Evolutionary conservation across 2,329 filamentous ascomycete species (phyloP).

Genomic region (Stagonosporopsis rhizophila): DNA sequence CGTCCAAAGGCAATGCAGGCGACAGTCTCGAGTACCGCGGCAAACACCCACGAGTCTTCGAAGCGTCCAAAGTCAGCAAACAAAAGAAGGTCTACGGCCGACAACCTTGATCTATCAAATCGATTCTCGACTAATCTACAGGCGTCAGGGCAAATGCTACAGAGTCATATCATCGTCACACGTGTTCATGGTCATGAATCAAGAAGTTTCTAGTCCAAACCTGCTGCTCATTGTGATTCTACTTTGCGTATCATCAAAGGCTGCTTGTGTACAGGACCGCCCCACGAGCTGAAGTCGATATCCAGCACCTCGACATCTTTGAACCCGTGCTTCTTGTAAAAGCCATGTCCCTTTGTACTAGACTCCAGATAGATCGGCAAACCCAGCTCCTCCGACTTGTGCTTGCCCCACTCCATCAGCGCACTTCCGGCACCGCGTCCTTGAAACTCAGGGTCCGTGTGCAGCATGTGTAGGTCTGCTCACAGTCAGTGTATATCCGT

Average conservation of each 20-base stretch:
- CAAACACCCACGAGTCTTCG: not conserved
- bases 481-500: not conserved
- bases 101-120: not conserved
- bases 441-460: conserved; percentile 37
- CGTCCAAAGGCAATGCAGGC: not conserved
- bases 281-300: conserved; percentile 27
- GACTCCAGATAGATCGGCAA: conserved; percentile 39
- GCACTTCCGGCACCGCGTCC: conserved; percentile 33
- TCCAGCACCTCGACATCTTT: conserved; percentile 28
- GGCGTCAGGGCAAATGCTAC: too few species aligned
- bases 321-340: conserved; percentile 39
- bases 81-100: conserved; percentile 12
- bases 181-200: too few species aligned
- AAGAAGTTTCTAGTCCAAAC: not conserved
- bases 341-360: conserved; percentile 22
- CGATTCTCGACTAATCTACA: not conserved
- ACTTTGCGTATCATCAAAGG: conserved; percentile 34
- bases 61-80: not conserved
- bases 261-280: conserved; percentile 22
- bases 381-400: conserved; percentile 33
- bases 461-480: conserved; percentile 38
- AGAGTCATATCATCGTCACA: too few species aligned
- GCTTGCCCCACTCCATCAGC: conserved; percentile 31
- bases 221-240: not conserved
- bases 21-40: not conserved